Base-by-base conservation (phyloP, 2,329 filamentous ascomycete genomes). In the Metarhizium rileyi region DNA sequence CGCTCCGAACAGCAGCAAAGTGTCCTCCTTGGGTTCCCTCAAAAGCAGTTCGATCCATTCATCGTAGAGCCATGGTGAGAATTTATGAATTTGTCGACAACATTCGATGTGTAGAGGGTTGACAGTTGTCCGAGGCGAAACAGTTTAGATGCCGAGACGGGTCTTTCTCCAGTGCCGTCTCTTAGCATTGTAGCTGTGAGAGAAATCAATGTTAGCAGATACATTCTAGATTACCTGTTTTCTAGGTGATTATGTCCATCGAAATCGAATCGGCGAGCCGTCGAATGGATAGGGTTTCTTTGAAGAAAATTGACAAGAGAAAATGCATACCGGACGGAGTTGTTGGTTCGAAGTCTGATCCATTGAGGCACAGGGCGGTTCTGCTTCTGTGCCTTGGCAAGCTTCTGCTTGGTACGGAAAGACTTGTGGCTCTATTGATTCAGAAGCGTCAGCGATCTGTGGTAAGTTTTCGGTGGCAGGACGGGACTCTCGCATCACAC, bases 361-460 rank as follows among this genome's bases (percentile, higher is more conserved):
- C 93, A 98, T 83, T 98, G 93, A 62, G 93, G 93, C 73, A 98
- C 96, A 66, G 93, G 93, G 74, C 93, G 87, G 86, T 98, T 98
- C 83, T 97, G 91, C 85, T 95, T 97, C 83, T 97, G 91, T 73
- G 93, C 93, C 83, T 91, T 96, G 72, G 93, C 93, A 80, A 98
- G 90, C 93, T 98, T 98, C 78, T 94, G 87, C 90, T 98, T 98
- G 78, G 90, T 96, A 75, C 90, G 87, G 90, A 98, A 98, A 73
- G 90, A 88, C 86, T 98, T 98, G 81, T 98, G 90, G 86, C 86
- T 91, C 91, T 97, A 73, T 40, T 33, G 55, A 50, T 22, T 27
- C 30, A 38, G 28, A 22, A 41, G 25, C 12, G 45, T 55, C 48
- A 56, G 53, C 49, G 35, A 30, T 52, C n/a, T 35, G 28, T 52